Percentiles rank a stretch among this genome's conserved stretches.
Conservation (phyloP, 164 flowering plant genomes). For the Malania oleifera region DNA sequence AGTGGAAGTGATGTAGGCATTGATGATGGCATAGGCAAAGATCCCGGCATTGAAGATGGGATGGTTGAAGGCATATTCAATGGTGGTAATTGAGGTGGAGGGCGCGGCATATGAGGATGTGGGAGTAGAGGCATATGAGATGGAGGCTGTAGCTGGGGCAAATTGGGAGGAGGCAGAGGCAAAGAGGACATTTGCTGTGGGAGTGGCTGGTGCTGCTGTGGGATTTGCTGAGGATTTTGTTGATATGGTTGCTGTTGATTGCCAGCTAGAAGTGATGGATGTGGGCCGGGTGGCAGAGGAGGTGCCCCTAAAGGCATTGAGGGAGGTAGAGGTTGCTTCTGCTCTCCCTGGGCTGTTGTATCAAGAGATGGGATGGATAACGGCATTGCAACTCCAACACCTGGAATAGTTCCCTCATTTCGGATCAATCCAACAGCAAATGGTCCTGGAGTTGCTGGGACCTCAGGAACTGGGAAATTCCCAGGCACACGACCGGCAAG, state of each 20-base stretch:
- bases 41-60: conserved; percentile 52
- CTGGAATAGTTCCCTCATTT: conserved; percentile 96
- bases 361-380: conserved; percentile 62
- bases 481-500: conserved; percentile 54
- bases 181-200: conserved; percentile 67
- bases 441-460: conserved; percentile 79
- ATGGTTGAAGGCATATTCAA: conserved; percentile 43
- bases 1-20: conserved; percentile 29
- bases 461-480: conserved; percentile 58
- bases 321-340: conserved; percentile 47
- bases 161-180: conserved; percentile 58
- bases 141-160: conserved; percentile 75
- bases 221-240: conserved; percentile 61
- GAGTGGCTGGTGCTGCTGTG: conserved; percentile 41
- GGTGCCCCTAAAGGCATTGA: conserved; percentile 77
- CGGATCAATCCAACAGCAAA: conserved; percentile 73
- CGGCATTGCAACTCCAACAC: conserved; percentile 94
- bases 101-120: conserved; percentile 78
- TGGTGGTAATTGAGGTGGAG: conserved; percentile 60
- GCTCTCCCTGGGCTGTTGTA: conserved; percentile 71
- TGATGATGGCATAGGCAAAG: conserved; percentile 44
- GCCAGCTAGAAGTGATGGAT: conserved; percentile 67
- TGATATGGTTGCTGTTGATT: conserved; percentile 74
- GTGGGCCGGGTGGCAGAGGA: conserved; percentile 96
- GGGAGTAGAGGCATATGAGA: conserved; percentile 57